Percentiles rank a stretch among this genome's conserved stretches.
Conservation (phyloP, 768 basidiomycete species). For the Mycena indigotica region DNA sequence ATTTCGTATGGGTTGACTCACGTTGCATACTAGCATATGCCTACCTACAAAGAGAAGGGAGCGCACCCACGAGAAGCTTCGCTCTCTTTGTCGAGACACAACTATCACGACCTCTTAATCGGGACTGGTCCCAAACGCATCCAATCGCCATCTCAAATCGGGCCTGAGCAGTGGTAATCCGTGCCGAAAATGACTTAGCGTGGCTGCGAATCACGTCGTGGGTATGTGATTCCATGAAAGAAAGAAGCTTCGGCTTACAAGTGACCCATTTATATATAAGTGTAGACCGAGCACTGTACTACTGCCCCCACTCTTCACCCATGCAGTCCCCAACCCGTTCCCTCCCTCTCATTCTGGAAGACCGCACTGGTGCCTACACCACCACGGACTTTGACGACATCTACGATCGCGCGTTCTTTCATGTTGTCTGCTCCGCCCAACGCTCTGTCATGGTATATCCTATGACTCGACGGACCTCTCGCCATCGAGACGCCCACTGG, state of each 20-base stretch:
- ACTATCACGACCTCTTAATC: no score
- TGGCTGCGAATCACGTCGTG: neutral
- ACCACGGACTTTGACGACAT: constrained; percentile 75
- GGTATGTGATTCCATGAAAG: neutral
- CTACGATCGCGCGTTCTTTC: constrained; percentile 75
- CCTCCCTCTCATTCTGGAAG: constrained; percentile 65
- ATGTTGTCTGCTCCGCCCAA: constrained; percentile 54
- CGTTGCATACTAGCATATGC: neutral
- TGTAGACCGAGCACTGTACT: neutral
- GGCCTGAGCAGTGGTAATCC: no score
- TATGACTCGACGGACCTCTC: constrained; percentile 66
- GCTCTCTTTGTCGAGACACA: no score
- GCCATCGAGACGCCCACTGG: constrained; percentile 48
- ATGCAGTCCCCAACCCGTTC: constrained; percentile 2
- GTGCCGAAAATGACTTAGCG: no score
- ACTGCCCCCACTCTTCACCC: neutral
- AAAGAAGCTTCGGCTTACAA: neutral
- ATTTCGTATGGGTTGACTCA: neutral
- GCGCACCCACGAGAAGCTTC: no score
- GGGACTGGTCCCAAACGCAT: no score
- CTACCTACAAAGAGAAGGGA: neutral
- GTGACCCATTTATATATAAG: neutral
- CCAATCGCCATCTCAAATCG: no score
- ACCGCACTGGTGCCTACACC: constrained; percentile 59
- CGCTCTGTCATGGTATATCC: constrained; percentile 59